Evolutionary conservation across 2,329 filamentous ascomycete genomes (phyloP).

Genomic region (Xylaria sp.): DNA sequence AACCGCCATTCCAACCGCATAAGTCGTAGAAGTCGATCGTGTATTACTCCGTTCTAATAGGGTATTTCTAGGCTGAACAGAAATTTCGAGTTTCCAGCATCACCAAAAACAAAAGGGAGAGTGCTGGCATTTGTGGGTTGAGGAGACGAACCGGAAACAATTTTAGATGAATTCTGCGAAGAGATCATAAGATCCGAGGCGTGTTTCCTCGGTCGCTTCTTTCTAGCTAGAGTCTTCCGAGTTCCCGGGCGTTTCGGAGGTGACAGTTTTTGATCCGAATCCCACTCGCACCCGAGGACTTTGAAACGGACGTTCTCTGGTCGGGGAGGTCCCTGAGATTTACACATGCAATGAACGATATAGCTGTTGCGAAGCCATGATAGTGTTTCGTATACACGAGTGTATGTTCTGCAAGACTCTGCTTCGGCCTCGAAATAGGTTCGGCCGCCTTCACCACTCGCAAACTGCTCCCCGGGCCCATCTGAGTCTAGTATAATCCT

Average conservation of each 20-base stretch:
- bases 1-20: neutral
- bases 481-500: constrained; percentile 25
- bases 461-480: constrained; percentile 42
- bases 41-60: constrained; percentile 15
- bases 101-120: constrained; percentile 44
- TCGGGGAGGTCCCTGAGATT: constrained; percentile 46
- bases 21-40: neutral
- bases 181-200: constrained; percentile 8
- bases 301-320: constrained; percentile 55
- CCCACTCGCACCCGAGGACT: constrained; percentile 56
- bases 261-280: constrained; percentile 35
- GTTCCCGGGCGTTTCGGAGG: constrained; percentile 30
- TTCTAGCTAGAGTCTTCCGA: constrained; percentile 20
- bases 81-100: constrained; percentile 41
- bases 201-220: constrained; percentile 31
- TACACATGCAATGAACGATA: constrained; percentile 51
- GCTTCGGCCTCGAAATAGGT: constrained; percentile 51
- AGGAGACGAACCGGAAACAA: neutral
- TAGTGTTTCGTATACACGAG: constrained; percentile 50
- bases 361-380: constrained; percentile 55
- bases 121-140: constrained; percentile 16
- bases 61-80: constrained; percentile 40
- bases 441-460: constrained; percentile 42
- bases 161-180: constrained; percentile 15
- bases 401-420: constrained; percentile 51